Evolutionary conservation across 306 rosid species (phyloP).

Genomic region (Cicer judaicum): DNA sequence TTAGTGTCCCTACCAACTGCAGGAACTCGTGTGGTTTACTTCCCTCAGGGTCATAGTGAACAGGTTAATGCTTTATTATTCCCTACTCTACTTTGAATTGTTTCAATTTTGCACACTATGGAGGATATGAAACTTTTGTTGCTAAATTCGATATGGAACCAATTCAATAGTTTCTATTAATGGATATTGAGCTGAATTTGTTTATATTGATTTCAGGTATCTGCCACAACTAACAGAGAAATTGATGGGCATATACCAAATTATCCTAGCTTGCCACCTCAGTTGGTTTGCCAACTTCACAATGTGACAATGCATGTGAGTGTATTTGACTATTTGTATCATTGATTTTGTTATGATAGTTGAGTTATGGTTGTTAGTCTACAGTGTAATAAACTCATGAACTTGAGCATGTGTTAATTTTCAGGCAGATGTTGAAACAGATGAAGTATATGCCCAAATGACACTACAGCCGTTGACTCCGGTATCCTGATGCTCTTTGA

Average conservation of each 20-base stretch:
- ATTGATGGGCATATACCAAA: constrained; percentile 89
- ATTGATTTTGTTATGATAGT: neutral
- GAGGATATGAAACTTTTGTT: constrained; percentile 13
- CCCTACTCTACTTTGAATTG: constrained; percentile 31
- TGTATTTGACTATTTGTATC: constrained; percentile 35
- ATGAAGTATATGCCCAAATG: constrained; percentile 96
- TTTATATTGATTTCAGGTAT: constrained; percentile 59
- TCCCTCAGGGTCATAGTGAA: constrained; percentile 97
- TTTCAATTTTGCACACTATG: constrained; percentile 21
- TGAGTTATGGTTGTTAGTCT: neutral
- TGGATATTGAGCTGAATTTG: constrained; percentile 41
- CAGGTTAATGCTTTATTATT: constrained; percentile 56
- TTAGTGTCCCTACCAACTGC: constrained; percentile 87
- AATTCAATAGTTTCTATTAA: constrained; percentile 28
- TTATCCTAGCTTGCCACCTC: constrained; percentile 86
- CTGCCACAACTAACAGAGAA: constrained; percentile 92
- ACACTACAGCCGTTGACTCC: constrained; percentile 86
- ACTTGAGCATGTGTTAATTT: constrained; percentile 47
- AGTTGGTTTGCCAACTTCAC: constrained; percentile 87
- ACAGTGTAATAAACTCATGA: constrained; percentile 34
- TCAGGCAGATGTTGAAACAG: constrained; percentile 95
- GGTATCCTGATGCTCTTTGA: constrained; percentile 51
- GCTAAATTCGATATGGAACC: constrained; percentile 27
- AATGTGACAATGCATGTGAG: constrained; percentile 95
- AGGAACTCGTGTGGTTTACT: constrained; percentile 91